These are phyloP conservation scores for Ligustrum vulgare DNA, from an alignment of 257 asterid genomes.

Conservation along the genomic window DNA sequence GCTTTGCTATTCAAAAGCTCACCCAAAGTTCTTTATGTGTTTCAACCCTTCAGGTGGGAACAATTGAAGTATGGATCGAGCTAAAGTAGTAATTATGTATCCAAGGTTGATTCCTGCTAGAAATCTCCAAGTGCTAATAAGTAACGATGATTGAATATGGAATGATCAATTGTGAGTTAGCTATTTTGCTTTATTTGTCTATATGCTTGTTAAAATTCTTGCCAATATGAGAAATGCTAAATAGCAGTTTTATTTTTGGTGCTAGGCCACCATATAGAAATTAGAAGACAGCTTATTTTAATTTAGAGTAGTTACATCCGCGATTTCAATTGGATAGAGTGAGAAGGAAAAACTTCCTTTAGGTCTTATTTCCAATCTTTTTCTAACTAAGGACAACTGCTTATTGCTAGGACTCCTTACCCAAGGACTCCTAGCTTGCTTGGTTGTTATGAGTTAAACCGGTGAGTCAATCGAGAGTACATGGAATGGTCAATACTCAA, in stretches of 20 bases:
- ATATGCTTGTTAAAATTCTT: not conserved
- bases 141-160: not conserved
- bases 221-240: not conserved
- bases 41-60: constrained; percentile 55
- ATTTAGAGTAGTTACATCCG: too few relatives aligned
- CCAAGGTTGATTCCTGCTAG: not conserved
- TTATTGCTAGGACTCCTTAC: too few relatives aligned
- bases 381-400: too few relatives aligned
- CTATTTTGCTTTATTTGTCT: not conserved
- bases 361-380: too few relatives aligned
- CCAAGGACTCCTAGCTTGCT: too few relatives aligned
- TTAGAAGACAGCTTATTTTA: too few relatives aligned
- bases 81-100: constrained; percentile 15
- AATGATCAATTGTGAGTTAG: not conserved
- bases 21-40: constrained; percentile 41
- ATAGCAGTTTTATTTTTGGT: not conserved
- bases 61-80: constrained; percentile 45
- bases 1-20: constrained; percentile 52
- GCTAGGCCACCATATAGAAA: too few relatives aligned
- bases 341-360: too few relatives aligned
- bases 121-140: not conserved
- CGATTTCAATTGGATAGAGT: too few relatives aligned
- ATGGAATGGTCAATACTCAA: too few relatives aligned
- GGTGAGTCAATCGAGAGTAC: too few relatives aligned
- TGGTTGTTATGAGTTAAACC: too few relatives aligned